Evolutionary conservation across 768 basidiomycete genomes (phyloP).

Genomic region (Trametes cinnabarina): DNA sequence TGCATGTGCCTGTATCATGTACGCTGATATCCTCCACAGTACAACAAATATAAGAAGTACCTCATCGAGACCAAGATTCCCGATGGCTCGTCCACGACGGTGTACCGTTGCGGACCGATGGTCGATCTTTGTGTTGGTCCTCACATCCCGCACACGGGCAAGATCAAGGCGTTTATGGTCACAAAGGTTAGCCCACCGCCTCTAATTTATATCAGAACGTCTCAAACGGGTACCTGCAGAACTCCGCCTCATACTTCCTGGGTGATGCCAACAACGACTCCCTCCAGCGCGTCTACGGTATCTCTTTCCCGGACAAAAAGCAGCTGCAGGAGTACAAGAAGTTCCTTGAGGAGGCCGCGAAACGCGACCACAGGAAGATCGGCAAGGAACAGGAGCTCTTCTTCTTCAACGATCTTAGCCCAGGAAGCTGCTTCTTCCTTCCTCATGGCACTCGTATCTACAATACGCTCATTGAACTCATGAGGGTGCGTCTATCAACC

Average conservation of each 20-base stretch:
- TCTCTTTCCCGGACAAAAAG: constrained; percentile 98
- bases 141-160: constrained; percentile 96
- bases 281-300: constrained; percentile 94
- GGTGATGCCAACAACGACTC: constrained; percentile 84
- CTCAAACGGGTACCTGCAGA: constrained; percentile 44
- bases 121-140: constrained; percentile 96
- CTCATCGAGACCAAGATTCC: constrained; percentile 94
- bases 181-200: constrained; percentile 64
- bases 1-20: background rate
- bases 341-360: constrained; percentile 97
- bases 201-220: background rate
- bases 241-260: constrained; percentile 97
- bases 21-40: constrained; percentile 47
- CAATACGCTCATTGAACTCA: constrained; percentile 86
- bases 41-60: constrained; percentile 98
- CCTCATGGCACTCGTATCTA: constrained; percentile 97
- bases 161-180: constrained; percentile 96
- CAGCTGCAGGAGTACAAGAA: constrained; percentile 92
- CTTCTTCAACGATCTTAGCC: constrained; percentile 97
- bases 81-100: constrained; percentile 94
- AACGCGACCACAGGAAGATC: constrained; percentile 94
- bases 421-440: constrained; percentile 94
- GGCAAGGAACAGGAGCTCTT: constrained; percentile 98
- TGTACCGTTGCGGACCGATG: constrained; percentile 98
- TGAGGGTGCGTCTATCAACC: constrained; percentile 60